Evolutionary conservation across 495 filamentous ascomycete species (phyloP).

Genomic region (Hypoxylon crocopeplum): DNA sequence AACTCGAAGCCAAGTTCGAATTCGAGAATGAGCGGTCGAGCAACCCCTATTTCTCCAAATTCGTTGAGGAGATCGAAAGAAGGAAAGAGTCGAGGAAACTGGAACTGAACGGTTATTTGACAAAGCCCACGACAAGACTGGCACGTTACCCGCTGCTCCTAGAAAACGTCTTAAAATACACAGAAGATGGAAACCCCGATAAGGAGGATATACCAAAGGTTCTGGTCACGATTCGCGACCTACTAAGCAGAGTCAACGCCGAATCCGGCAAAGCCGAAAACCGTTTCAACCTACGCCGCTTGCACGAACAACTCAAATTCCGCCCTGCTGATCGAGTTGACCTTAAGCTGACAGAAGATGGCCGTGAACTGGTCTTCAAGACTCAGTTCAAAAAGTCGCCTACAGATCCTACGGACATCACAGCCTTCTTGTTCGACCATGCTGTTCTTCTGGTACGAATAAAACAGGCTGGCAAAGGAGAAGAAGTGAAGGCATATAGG

Average conservation of each 20-base stretch:
- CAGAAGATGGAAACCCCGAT: constrained; percentile 84
- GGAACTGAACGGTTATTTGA: constrained; percentile 97
- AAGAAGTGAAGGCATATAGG: constrained; percentile 92
- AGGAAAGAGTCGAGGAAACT: constrained; percentile 96
- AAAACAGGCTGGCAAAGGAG: constrained; percentile 89
- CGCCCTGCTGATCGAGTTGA: constrained; percentile 87
- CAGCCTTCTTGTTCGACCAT: constrained; percentile 95
- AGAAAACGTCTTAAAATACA: constrained; percentile 90
- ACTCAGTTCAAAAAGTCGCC: constrained; percentile 90
- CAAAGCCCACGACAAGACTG: constrained; percentile 95
- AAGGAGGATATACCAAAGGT: constrained; percentile 91
- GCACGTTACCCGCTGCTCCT: constrained; percentile 93
- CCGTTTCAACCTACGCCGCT: constrained; percentile 90
- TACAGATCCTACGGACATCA: constrained; percentile 85
- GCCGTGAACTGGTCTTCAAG: constrained; percentile 91
- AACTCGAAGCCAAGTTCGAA: constrained; percentile 95
- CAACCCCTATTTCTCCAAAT: constrained; percentile 85
- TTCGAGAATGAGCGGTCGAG: constrained; percentile 94
- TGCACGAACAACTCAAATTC: constrained; percentile 90
- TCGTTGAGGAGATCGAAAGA: constrained; percentile 96
- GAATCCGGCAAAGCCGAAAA: constrained; percentile 98
- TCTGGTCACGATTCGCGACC: constrained; percentile 81
- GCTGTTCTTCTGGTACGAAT: constrained; percentile 87
- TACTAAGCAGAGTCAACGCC: constrained; percentile 85
- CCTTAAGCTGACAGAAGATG: constrained; percentile 91